phyloP scores from a whole-genome alignment of 2,329 filamentous ascomycete species.

The Colletotrichum tofieldiae region DNA sequence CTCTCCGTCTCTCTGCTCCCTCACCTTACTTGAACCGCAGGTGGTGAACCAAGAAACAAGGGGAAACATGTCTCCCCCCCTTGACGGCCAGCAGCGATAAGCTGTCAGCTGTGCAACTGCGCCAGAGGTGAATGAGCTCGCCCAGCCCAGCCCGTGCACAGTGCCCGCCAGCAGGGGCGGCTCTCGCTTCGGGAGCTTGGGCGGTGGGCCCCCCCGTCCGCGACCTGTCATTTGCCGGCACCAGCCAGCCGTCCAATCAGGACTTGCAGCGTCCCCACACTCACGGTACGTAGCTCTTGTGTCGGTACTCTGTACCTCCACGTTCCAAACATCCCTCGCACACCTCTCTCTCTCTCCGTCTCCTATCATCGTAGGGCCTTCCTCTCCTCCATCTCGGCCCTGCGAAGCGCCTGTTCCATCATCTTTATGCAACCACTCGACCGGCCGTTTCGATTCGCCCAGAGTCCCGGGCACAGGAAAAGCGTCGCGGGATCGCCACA shows the following conservation, averaged over 20 bases:
- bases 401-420: slow-evolving; percentile 39
- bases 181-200: slow-evolving; percentile 39
- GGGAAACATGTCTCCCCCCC: slow-evolving; percentile 1
- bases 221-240: slow-evolving; percentile 34
- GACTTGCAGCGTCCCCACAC: too few relatives aligned
- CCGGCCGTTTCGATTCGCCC: slow-evolving; percentile 31
- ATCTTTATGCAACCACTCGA: slow-evolving; percentile 23
- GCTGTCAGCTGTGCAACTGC: background rate
- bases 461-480: slow-evolving; percentile 6
- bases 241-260: background rate
- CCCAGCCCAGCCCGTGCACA: slow-evolving; percentile 20
- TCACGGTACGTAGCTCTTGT: background rate
- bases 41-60: background rate
- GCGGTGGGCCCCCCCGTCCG: background rate
- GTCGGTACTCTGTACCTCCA: background rate
- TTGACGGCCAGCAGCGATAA: slow-evolving; percentile 19
- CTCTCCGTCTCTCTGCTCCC: background rate
- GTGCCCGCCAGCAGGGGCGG: slow-evolving; percentile 23
- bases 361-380: background rate
- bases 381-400: slow-evolving; percentile 1
- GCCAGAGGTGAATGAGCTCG: background rate
- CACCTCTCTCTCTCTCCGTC: background rate
- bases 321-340: slow-evolving; percentile 2
- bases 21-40: background rate
- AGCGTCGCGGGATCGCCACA: slow-evolving; percentile 26